Evolutionary conservation across 164 flowering plant genomes (phyloP).

Genomic region (Nelumbo lutea): DNA sequence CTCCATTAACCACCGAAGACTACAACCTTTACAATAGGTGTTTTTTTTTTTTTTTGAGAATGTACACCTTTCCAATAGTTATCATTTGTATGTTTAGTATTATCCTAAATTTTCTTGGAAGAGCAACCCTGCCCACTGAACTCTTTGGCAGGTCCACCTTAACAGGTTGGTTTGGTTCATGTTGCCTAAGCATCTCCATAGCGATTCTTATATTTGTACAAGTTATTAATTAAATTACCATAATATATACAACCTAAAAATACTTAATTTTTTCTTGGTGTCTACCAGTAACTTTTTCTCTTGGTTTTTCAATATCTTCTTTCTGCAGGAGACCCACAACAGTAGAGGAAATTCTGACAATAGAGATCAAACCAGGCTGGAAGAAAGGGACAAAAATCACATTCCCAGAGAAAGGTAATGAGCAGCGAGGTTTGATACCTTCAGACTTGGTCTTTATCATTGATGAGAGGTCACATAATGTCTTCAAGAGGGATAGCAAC

Average conservation of each 20-base stretch:
- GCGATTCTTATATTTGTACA: no score
- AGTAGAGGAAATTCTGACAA: constrained; percentile 73
- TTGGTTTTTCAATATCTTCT: background rate
- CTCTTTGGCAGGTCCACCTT: no score
- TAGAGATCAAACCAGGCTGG: constrained; percentile 91
- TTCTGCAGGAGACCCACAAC: constrained; percentile 57
- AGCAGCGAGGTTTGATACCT: constrained; percentile 66
- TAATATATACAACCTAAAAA: background rate
- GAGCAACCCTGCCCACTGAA: no score
- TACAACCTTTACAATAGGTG: no score
- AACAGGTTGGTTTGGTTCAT: no score
- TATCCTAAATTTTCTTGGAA: no score
- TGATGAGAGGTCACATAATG: constrained; percentile 78
- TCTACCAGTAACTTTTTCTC: no score
- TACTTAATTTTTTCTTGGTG: background rate
- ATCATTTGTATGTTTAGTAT: no score
- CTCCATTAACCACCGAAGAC: no score
- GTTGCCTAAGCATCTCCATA: no score
- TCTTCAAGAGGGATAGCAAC: constrained; percentile 84
- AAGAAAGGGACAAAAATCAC: constrained; percentile 95
- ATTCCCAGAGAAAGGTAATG: constrained; percentile 86
- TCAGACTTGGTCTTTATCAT: constrained; percentile 81
- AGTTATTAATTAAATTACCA: background rate
- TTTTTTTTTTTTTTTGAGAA: no score
- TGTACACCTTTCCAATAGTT: no score